phyloP scores from a whole-genome alignment of 768 basidiomycete species.

The Agaricus blazei region DNA sequence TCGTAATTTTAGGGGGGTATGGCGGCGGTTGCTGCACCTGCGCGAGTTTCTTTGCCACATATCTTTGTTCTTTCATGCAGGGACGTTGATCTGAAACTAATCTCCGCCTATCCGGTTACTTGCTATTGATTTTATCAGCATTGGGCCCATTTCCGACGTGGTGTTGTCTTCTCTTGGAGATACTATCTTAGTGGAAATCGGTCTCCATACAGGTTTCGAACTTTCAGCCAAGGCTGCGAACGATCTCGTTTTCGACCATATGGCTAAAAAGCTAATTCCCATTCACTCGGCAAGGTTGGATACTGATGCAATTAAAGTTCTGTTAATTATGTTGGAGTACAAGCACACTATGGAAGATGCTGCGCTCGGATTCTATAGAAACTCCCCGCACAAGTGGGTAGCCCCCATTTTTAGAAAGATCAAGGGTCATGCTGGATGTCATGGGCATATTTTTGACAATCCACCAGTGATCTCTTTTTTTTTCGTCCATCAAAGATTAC shows the following conservation, averaged over 20 bases:
- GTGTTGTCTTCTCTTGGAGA: conserved; percentile 48
- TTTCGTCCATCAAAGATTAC: conserved; percentile 58
- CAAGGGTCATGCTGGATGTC: conserved; percentile 5
- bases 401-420: not conserved
- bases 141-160: conserved; percentile 51
- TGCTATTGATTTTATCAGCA: conserved; percentile 20
- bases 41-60: conserved; percentile 21
- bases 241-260: conserved; percentile 45
- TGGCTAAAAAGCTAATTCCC: conserved; percentile 44
- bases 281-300: conserved; percentile 48
- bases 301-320: conserved; percentile 51
- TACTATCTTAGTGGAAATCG: conserved; percentile 54
- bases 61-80: not conserved
- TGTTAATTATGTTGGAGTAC: conserved; percentile 57
- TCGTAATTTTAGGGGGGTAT: conserved; percentile 29
- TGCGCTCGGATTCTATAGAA: conserved; percentile 55
- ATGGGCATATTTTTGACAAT: not conserved
- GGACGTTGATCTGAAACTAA: conserved; percentile 1
- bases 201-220: conserved; percentile 50
- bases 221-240: conserved; percentile 44
- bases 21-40: conserved; percentile 37
- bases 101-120: not conserved
- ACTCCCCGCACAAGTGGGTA: conserved; percentile 50
- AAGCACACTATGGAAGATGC: conserved; percentile 56
- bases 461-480: conserved; percentile 49